Base-by-base conservation (phyloP, 768 basidiomycete genomes). In the Tubosaeta sp. region DNA sequence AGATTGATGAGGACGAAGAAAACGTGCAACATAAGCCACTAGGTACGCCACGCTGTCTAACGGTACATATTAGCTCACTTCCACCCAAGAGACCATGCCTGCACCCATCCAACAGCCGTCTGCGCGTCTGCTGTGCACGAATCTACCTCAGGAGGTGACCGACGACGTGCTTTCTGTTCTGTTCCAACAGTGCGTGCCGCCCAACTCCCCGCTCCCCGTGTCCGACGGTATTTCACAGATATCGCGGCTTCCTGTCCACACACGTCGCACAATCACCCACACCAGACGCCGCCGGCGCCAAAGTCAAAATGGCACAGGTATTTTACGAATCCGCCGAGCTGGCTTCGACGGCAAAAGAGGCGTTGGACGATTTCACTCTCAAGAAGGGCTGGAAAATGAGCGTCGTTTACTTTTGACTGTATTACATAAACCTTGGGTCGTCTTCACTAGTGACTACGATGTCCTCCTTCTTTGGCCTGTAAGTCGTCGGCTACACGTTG, bases 391-490 rank as follows among this genome's bases (percentile, higher is more conserved):
- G 88, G 87, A 72, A 80, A 58, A 91, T 94, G 88, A 76, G 77
- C 46, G 90, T 94, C 51, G 77, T 75, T 41, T 93, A 82, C 71
- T 84, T 86, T 62, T 68, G 57, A 68, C 46, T 37, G 50, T 29
- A 29, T 46, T 45, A 45, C 43, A 31, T 52, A 52, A 51, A 29
- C 25, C 13, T 22, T 31, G 16, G 31, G 50, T 50, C 47, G 47
- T 53, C 58, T 37, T 22, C 22, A 22, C 22, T 22, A 22, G 22
- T 3, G 22, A 22, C 45, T 39, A 54, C 51, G 46, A 91, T 91
- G 89, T 90, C 89, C 38, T 82, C 89, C n/a, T 91, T 91, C 76
- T 91, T 91, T 65, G 86, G 86, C 59, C 77, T 91, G 88, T 90
- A 67, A 80, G 88, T 73, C 16, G 32, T 43, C 27, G 38, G 19